phyloP scores from a whole-genome alignment of 2,329 filamentous ascomycete genomes.

The Fusarium circinatum region DNA sequence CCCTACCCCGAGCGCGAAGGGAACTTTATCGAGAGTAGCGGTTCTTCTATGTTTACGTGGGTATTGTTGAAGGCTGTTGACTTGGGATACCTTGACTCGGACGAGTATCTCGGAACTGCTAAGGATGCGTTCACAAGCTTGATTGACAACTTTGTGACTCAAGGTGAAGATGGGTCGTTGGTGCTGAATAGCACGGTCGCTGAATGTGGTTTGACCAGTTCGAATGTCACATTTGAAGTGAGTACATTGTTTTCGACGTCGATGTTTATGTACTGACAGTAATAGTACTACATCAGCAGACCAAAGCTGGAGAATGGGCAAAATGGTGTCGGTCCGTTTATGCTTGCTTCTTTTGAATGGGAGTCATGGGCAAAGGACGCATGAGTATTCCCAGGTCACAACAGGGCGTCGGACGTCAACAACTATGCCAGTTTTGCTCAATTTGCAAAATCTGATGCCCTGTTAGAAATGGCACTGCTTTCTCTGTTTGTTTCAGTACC shows the following conservation, averaged over 20 bases:
- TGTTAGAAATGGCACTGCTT: too few relatives aligned
- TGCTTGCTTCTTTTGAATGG: conserved; percentile 38
- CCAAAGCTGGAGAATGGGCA: conserved; percentile 22
- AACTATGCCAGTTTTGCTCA: rapidly evolving
- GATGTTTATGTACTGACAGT: background rate
- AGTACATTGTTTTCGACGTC: conserved; percentile 1
- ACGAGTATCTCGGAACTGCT: conserved; percentile 15
- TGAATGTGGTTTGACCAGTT: conserved; percentile 58
- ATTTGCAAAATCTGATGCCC: rapidly evolving
- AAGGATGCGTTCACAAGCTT: conserved; percentile 44
- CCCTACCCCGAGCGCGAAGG: conserved; percentile 56
- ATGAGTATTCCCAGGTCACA: background rate
- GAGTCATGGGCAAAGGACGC: conserved; percentile 27
- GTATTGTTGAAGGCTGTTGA: conserved; percentile 55
- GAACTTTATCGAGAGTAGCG: conserved; percentile 69
- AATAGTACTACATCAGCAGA: conserved; percentile 27
- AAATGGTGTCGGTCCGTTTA: conserved; percentile 32
- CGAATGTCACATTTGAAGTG: conserved; percentile 60
- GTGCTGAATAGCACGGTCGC: conserved; percentile 60
- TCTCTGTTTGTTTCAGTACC: too few relatives aligned
- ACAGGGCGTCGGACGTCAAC: background rate
- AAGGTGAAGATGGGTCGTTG: conserved; percentile 55
- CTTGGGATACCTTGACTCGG: conserved; percentile 27
- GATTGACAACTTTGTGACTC: conserved; percentile 55
- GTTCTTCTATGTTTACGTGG: conserved; percentile 65